Base-by-base conservation (phyloP, 768 basidiomycete genomes). In the Tricholoma sp. region DNA sequence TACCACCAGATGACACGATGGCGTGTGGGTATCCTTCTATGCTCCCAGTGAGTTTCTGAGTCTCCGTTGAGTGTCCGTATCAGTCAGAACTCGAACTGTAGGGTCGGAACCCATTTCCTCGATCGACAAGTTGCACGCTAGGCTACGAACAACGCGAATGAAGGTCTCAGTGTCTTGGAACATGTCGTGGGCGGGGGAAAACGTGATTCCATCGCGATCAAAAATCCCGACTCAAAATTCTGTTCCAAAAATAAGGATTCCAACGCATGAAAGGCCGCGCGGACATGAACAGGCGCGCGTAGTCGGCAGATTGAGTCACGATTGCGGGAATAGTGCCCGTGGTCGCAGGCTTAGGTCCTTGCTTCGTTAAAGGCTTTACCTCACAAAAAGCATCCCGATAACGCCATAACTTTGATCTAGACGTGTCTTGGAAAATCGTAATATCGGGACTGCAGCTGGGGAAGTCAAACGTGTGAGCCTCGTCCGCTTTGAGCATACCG, bases 151-250 rank as follows among this genome's bases (percentile, higher is more conserved):
- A 50, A 66, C 66, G 29, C 61, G 61, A 42, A 71, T 59, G 56
- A 71, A 66, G 4, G 59, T 58, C 11, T 59, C 50, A 3, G 56
- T 52, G 47, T 69, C 55, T 6, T 44, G 24, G 50, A 52, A 63
- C 58, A 71, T 66, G 50, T 70, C 59, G 47, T 56, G 59, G 28
- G 55, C 49, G 15, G 60, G 60, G 28, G 69, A 71, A 52, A 68
- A 55, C 7, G 51, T 41, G 33, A 66, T 65, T 8, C 71, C 71
- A 24, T 55, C 65, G 37, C 67, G 67, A 51, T 71, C 70, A 52
- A 68, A 70, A 39, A 71, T 68, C 13, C 57, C 64, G 36, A 69
- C 56, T 6, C 64, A 66, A 58, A 68, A 70, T n/a, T n/a, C n/a
- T n/a, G n/a, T n/a, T n/a, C n/a, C n/a, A n/a, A n/a, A n/a, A n/a